Conservation (phyloP, 164 flowering plant genomes). For the Magnolia officinalis region DNA sequence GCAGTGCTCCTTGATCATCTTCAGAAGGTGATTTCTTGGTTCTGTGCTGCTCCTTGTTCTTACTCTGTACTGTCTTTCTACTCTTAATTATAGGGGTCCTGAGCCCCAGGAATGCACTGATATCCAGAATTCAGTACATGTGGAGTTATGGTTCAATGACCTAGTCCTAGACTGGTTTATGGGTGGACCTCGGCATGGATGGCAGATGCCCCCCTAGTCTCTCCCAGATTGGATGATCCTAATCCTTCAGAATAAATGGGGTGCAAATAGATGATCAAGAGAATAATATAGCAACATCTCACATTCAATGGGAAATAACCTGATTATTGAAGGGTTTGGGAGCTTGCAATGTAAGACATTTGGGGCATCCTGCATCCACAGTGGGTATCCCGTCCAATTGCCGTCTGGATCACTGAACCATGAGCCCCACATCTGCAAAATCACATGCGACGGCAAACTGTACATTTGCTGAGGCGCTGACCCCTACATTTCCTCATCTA, state of each 20-base stretch:
- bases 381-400: neutral
- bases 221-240: neutral
- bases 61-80: neutral
- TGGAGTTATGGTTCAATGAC: neutral
- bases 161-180: neutral
- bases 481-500: neutral
- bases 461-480: neutral
- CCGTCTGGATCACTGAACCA: neutral
- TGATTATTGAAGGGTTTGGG: neutral
- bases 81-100: neutral
- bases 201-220: neutral
- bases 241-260: neutral
- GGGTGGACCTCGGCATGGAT: neutral
- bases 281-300: neutral
- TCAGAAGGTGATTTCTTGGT: conserved; percentile 49
- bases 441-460: neutral
- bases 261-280: neutral
- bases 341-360: neutral
- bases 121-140: neutral
- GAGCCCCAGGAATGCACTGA: neutral
- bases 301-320: neutral
- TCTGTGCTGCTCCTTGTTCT: neutral
- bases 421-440: neutral
- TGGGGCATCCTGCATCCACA: neutral
- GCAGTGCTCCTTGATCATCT: conserved; percentile 79